Conservation (phyloP, 192 early-diverging fungal species). For the Coemansia sp. region DNA sequence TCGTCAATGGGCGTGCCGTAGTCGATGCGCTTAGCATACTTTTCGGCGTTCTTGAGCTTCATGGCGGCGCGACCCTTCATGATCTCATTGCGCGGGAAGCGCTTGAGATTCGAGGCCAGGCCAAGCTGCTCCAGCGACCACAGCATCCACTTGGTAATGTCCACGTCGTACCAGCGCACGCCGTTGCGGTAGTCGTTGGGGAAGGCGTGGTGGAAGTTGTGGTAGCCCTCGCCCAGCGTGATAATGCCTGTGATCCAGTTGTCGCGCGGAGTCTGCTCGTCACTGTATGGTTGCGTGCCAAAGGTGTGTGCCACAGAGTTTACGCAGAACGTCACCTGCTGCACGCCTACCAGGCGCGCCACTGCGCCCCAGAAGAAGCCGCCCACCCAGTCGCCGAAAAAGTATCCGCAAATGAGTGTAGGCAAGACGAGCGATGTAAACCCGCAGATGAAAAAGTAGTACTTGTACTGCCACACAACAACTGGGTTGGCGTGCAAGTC, state of each 20-base stretch:
- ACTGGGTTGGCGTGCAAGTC: conserved; percentile 76
- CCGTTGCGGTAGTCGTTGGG: conserved; percentile 87
- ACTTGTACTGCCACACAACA: conserved; percentile 78
- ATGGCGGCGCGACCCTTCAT: conserved; percentile 77
- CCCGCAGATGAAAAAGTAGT: conserved; percentile 74
- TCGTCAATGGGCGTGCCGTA: conserved; percentile 75
- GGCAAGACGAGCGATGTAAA: conserved; percentile 79
- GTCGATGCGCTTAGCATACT: conserved; percentile 60
- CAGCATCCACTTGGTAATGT: conserved; percentile 88
- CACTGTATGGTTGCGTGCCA: conserved; percentile 77
- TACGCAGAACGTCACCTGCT: conserved; percentile 89
- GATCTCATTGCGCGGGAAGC: conserved; percentile 80
- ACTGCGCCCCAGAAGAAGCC: conserved; percentile 80
- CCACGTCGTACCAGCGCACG: conserved; percentile 74
- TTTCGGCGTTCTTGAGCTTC: conserved; percentile 74
- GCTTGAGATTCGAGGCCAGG: conserved; percentile 71
- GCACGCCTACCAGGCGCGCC: conserved; percentile 74
- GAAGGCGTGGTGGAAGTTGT: conserved; percentile 90
- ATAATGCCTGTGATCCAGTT: conserved; percentile 80
- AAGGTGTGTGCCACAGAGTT: conserved; percentile 83
- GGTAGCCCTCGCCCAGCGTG: conserved; percentile 82
- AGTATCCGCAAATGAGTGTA: conserved; percentile 78
- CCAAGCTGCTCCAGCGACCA: conserved; percentile 59
- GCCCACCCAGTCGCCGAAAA: conserved; percentile 81
- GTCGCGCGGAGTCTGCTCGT: conserved; percentile 79